Percentiles rank a stretch among this genome's conserved stretches.
Conservation (phyloP, 352 stramenopile genomes). For the Globisporangium spiculum region DNA sequence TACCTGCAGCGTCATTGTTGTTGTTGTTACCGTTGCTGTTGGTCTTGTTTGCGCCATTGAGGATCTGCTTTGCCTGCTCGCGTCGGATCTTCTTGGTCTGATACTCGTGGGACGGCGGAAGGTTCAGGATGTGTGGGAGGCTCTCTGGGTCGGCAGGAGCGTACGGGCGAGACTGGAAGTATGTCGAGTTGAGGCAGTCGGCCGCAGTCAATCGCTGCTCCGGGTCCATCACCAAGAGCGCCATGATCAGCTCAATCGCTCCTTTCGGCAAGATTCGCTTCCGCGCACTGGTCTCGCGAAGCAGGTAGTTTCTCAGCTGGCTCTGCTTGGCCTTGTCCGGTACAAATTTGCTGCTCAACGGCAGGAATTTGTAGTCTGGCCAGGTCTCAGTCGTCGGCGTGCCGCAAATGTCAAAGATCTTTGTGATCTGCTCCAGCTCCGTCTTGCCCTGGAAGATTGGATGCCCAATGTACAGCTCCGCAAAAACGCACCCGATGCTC, state of each 20-base stretch:
- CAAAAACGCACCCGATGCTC: slow-evolving; percentile 92
- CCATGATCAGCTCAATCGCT: slow-evolving; percentile 90
- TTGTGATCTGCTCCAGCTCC: slow-evolving; percentile 85
- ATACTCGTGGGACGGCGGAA: slow-evolving; percentile 83
- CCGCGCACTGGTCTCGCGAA: slow-evolving; percentile 62
- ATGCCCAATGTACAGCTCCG: slow-evolving; percentile 83
- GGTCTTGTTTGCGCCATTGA: slow-evolving; percentile 32
- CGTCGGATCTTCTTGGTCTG: slow-evolving; percentile 89
- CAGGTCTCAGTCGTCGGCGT: slow-evolving; percentile 78
- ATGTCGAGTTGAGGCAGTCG: slow-evolving; percentile 91
- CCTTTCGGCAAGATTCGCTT: slow-evolving; percentile 83
- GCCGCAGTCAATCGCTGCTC: slow-evolving; percentile 91
- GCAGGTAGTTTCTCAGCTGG: slow-evolving; percentile 69
- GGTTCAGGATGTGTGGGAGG: slow-evolving; percentile 65
- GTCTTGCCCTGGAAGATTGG: slow-evolving; percentile 87
- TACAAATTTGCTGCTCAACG: slow-evolving; percentile 80
- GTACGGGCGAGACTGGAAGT: slow-evolving; percentile 89
- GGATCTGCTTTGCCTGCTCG: slow-evolving; percentile 73
- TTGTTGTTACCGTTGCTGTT: slow-evolving; percentile 30
- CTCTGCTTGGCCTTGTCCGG: slow-evolving; percentile 70
- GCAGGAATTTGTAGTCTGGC: slow-evolving; percentile 86
- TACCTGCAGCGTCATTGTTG: slow-evolving; percentile 25
- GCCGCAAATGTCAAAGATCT: slow-evolving; percentile 88
- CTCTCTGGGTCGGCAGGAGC: slow-evolving; percentile 58
- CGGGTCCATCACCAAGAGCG: slow-evolving; percentile 95